Evolutionary conservation across 2,329 filamentous ascomycete species (phyloP), one percentile per base, ranked within the genome.

Genomic region (Diaporthe aspalathi): DNA sequence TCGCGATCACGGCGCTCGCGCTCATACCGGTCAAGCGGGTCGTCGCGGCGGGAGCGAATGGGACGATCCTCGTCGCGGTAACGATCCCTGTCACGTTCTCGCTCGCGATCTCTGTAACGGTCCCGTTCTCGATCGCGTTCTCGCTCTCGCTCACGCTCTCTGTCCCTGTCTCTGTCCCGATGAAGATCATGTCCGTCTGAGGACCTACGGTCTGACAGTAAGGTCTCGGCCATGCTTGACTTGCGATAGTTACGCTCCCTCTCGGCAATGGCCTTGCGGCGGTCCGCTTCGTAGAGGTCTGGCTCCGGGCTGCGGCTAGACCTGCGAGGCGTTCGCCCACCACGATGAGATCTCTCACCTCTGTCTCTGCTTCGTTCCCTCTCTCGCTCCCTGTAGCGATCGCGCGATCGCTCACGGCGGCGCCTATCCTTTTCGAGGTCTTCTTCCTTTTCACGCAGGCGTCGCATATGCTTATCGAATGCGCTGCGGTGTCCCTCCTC

Each of bases 261-360:
- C 79, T 97, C 95, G 71, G 95, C 94, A 79, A 96, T 95, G 53
- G 95, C 95, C 81, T 95, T 96, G 77, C 94, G 92, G 75, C 96
- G 91, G 80, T 99, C 96, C 72, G 95, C 96, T 82, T 98, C 96
- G 81, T 99, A 99, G 24, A 94, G 90, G 83, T 99, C 95, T 71
- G 90, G 89, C 81, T 98, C 96, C n/a, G 94, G 95, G 76, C 92
- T 95, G 77, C 94, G 94, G 79, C 93, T 97, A 76, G 90, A 89
- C 76, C 93, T 86, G 76, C 85, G 82, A 35, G 67, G 67, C 7
- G 69, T 73, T 77, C 89, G 88, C 75, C 83, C 85, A 76, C 85
- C 84, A 75, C 89, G 89, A 81, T 91, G 88, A 82, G 88, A 86
- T 83, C 89, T 86, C 82, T 92, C 90, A 84, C 88, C 87, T 81